Evolutionary conservation across 1,284 basidiomycete species (phyloP), one percentile per base, ranked within the genome.

Genomic region (Kwoniella shivajii): DNA sequence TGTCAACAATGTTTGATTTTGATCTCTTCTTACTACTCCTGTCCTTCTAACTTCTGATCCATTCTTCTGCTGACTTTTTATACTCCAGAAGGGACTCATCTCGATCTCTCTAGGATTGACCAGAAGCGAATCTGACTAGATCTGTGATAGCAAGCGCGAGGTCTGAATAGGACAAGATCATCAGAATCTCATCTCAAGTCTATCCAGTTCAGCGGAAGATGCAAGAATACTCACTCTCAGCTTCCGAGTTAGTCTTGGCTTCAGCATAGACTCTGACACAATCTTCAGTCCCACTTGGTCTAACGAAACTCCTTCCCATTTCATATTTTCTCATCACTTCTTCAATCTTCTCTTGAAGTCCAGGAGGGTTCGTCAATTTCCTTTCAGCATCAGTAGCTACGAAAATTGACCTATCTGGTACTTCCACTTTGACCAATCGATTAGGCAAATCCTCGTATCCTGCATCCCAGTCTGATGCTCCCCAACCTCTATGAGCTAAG

Each of bases 191-290:
- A 56, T 20, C 29, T 6, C n/a, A 6, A 20, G 27, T 18, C 31
- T 13, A 18, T 16, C 6, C 16, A 6, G 6, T 30, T 18, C 33
- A 22, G 6, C 9, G 9, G 7, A 13, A 37, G 10, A 33, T n/a
- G 34, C 34, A 36, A 26, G 10, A 45, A 20, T 30, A 80, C 87
- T 74, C 63, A 93, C 92, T 88, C 72, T 95, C 91, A 16, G 90
- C 89, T 63, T 90, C 87, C 14, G 84, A 78, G 54, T 84, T 84
- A 39, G 86, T 81, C 37, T 81, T 82, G 1, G 95, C 93, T 78
- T 99, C 96, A 0, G 95, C 96, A 73, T 99, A 99, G 7, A 99
- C 94, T 60, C 96, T 84, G 11, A 99, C 96, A 42, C 96, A 95
- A 73, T 99, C 94, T 76, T 99, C 96, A 18, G 96, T 99, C 11